Conservation (phyloP, 352 stramenopile genomes). For the Globisporangium solare region DNA sequence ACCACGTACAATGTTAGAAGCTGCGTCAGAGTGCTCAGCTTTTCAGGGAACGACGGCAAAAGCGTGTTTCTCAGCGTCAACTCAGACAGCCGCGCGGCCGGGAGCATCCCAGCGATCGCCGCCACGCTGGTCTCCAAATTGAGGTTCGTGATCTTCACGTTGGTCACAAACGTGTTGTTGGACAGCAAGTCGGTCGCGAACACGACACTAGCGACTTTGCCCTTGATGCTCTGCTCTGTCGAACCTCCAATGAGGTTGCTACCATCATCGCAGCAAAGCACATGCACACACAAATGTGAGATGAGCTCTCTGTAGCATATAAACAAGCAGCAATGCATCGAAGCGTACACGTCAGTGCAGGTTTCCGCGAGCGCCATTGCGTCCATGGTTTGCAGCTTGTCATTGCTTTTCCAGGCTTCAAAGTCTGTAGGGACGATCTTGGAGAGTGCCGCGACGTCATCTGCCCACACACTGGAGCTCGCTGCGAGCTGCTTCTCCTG, state of each 20-base stretch:
- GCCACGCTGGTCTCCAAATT: constrained; percentile 1
- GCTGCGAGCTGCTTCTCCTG: constrained; percentile 30
- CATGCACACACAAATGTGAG: neutral
- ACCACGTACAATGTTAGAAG: constrained; percentile 10
- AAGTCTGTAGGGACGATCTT: constrained; percentile 17
- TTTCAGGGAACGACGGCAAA: constrained; percentile 2
- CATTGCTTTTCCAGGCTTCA: constrained; percentile 27
- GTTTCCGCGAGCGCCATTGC: constrained; percentile 20
- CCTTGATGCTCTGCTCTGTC: constrained; percentile 30
- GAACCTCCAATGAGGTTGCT: constrained; percentile 45
- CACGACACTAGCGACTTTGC: constrained; percentile 36
- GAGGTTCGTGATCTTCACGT: constrained; percentile 26
- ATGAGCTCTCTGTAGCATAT: neutral
- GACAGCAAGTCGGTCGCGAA: constrained; percentile 27
- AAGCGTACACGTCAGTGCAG: constrained; percentile 23
- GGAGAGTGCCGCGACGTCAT: constrained; percentile 13
- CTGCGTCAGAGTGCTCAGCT: constrained; percentile 6
- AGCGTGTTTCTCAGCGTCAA: constrained; percentile 11
- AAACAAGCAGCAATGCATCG: neutral
- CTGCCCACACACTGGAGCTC: constrained; percentile 15
- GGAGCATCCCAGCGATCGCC: constrained; percentile 11
- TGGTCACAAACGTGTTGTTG: constrained; percentile 25
- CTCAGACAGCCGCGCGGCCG: constrained; percentile 1
- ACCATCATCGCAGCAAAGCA: neutral
- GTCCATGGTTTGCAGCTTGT: constrained; percentile 27